phyloP scores from a whole-genome alignment of 2,329 filamentous ascomycete species.

The Trichoderma sp. region DNA sequence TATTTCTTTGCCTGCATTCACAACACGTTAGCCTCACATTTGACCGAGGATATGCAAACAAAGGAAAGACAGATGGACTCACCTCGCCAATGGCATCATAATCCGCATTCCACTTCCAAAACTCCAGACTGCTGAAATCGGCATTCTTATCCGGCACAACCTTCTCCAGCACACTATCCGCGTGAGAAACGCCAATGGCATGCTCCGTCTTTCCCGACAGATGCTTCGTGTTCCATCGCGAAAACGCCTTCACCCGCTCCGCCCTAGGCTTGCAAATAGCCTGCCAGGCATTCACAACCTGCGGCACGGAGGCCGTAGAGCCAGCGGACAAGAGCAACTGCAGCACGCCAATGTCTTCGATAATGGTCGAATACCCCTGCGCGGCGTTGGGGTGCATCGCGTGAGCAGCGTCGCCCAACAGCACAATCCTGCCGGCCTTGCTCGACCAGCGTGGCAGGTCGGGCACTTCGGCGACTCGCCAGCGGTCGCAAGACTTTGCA shows the following conservation, averaged over 20 bases:
- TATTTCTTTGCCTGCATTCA: neutral
- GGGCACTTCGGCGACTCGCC: conserved; percentile 28
- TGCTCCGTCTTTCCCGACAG: neutral
- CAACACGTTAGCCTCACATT: neutral
- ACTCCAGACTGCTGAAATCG: conserved; percentile 11
- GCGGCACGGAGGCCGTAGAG: neutral
- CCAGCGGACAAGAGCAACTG: neutral
- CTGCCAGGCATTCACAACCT: conserved; percentile 23
- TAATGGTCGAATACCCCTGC: conserved; percentile 20
- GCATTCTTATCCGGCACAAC: conserved; percentile 16
- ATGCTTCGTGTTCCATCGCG: conserved; percentile 23
- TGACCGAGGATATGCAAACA: neutral
- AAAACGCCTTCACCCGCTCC: conserved; percentile 27
- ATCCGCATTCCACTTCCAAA: conserved; percentile 22
- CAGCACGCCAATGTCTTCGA: conserved; percentile 23
- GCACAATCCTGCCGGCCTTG: conserved; percentile 22
- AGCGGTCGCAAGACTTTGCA: conserved; percentile 26
- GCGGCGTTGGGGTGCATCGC: conserved; percentile 23
- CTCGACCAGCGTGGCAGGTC: conserved; percentile 28
- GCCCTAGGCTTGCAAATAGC: conserved; percentile 26
- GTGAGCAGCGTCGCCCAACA: conserved; percentile 28
- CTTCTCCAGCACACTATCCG: conserved; percentile 6
- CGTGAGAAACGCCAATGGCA: neutral
- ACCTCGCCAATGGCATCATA: conserved; percentile 29
- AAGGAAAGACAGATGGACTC: neutral